Evolutionary conservation across 345 rosid species (phyloP).

Genomic region (Populus deltoides): DNA sequence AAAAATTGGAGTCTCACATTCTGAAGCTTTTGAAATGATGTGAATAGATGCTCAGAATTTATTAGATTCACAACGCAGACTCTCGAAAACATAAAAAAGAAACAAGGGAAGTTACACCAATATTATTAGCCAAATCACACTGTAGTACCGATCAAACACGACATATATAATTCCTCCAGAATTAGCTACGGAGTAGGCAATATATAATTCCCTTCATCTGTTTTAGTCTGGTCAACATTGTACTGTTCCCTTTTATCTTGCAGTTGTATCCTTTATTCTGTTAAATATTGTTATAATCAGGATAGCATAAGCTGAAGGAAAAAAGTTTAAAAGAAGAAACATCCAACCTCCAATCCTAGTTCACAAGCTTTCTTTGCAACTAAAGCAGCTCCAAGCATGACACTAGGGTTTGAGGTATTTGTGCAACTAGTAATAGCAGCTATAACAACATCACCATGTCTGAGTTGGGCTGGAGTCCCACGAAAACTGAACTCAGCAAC

Average conservation of each 20-base stretch:
- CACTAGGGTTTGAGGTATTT: slow-evolving; percentile 93
- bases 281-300: background rate
- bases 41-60: background rate
- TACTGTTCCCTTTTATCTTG: slow-evolving; percentile 1
- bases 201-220: background rate
- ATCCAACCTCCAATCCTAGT: slow-evolving; percentile 70
- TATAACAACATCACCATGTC: slow-evolving; percentile 87
- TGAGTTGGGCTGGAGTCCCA: slow-evolving; percentile 65
- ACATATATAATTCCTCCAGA: background rate
- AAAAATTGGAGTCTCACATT: too few relatives aligned
- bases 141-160: background rate
- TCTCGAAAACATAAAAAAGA: background rate
- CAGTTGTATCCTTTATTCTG: background rate
- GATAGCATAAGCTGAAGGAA: background rate
- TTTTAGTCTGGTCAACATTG: background rate
- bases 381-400: slow-evolving; percentile 95
- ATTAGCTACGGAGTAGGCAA: background rate
- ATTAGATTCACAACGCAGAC: background rate
- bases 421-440: slow-evolving; percentile 99
- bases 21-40: background rate
- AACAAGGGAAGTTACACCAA: background rate
- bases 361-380: slow-evolving; percentile 95
- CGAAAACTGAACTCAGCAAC: slow-evolving; percentile 62
- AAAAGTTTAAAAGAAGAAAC: slow-evolving; percentile 16
- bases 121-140: background rate